Evolutionary conservation across 352 stramenopile genomes (phyloP).

Genomic region (Pythium rhizo-oryzae): DNA sequence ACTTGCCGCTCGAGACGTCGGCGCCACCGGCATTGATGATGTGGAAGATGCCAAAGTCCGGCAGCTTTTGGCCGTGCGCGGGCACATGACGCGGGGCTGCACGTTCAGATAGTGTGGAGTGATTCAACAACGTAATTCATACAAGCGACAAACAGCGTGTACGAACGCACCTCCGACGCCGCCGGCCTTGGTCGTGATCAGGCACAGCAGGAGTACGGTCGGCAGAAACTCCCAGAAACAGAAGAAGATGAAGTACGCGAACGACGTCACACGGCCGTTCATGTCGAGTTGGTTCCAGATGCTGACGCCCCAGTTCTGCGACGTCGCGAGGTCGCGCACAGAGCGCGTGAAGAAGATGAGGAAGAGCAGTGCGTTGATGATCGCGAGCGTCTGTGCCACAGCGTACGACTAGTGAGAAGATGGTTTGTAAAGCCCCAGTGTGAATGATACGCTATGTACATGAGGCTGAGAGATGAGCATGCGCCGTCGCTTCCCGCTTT

Average conservation of each 20-base stretch:
- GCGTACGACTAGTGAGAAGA: neutral
- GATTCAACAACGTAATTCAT: neutral
- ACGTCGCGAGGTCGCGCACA: conserved; percentile 75
- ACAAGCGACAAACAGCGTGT: neutral
- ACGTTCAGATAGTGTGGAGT: neutral
- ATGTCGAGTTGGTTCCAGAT: conserved; percentile 89
- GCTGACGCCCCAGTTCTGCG: conserved; percentile 83
- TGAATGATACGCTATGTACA: conserved; percentile 33
- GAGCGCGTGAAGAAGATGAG: conserved; percentile 85
- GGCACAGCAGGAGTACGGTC: conserved; percentile 74
- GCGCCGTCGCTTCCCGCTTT: conserved; percentile 73
- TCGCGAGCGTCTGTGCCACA: conserved; percentile 57
- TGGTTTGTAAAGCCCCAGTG: too few relatives aligned
- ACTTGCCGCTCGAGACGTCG: conserved; percentile 34
- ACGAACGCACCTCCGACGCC: conserved; percentile 63
- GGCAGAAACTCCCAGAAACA: conserved; percentile 89
- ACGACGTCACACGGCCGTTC: conserved; percentile 79
- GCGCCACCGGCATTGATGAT: conserved; percentile 71
- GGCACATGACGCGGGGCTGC: conserved; percentile 71
- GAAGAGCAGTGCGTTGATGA: conserved; percentile 82
- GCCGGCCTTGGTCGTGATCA: conserved; percentile 83
- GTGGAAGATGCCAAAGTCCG: conserved; percentile 88
- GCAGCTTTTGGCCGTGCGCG: conserved; percentile 58
- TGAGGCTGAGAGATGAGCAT: conserved; percentile 77
- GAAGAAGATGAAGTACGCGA: conserved; percentile 84